These are phyloP conservation scores for Aspergillus awamori DNA, from an alignment of 2,329 filamentous ascomycete genomes.

Conservation along the genomic window DNA sequence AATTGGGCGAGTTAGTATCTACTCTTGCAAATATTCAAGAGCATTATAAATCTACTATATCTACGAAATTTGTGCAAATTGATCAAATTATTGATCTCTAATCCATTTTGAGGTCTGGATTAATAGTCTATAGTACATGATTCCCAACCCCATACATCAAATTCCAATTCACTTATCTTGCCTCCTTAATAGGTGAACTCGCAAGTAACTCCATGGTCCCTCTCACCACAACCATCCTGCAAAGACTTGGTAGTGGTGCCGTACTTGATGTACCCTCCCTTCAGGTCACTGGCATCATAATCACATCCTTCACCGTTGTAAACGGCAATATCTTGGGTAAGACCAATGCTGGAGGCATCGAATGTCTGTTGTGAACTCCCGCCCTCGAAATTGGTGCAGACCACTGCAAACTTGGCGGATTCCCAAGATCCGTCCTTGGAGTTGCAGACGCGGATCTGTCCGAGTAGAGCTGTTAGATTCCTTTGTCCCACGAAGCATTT, in stretches of 20 bases:
- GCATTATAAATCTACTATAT: not conserved
- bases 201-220: not conserved
- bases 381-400: not conserved
- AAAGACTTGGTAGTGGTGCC: not conserved
- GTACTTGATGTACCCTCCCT: constrained; percentile 1
- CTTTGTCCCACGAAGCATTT: not conserved
- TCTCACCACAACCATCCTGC: not conserved
- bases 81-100: not conserved
- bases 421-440: not conserved
- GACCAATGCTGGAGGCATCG: not conserved
- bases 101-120: too few relatives aligned
- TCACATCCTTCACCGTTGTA: constrained; percentile 1
- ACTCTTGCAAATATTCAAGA: not conserved
- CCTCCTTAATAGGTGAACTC: not conserved
- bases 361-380: not conserved
- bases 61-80: not conserved
- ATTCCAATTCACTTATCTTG: too few relatives aligned
- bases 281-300: not conserved
- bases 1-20: too few relatives aligned
- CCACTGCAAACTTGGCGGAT: not conserved
- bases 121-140: not conserved
- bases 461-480: not conserved
- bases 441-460: not conserved
- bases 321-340: not conserved
- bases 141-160: too few relatives aligned